Evolutionary conservation across 1,284 basidiomycete species (phyloP).

Genomic region (Boletus mariae): DNA sequence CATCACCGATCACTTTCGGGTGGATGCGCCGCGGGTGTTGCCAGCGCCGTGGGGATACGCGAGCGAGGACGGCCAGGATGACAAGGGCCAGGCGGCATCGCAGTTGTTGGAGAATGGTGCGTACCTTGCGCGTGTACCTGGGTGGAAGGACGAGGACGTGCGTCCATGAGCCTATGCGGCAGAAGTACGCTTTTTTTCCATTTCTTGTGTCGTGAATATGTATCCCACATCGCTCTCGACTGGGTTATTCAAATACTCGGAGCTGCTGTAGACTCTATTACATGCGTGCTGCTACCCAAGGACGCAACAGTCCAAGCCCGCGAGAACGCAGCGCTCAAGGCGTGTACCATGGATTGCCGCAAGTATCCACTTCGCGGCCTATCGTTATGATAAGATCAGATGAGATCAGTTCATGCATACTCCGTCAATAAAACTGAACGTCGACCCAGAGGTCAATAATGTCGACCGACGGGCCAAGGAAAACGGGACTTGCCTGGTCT

Average conservation of each 20-base stretch:
- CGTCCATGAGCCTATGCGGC: background rate
- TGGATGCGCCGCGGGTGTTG: conserved; percentile 13
- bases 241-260: background rate
- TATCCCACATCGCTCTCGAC: background rate
- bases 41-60: conserved; percentile 22
- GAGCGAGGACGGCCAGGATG: background rate
- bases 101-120: background rate
- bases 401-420: background rate
- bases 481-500: conserved; percentile 20
- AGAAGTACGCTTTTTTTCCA: background rate
- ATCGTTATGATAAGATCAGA: background rate
- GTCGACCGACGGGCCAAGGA: background rate
- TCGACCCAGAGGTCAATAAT: background rate
- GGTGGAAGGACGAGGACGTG: background rate
- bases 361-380: background rate
- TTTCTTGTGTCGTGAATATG: background rate
- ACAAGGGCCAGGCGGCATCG: background rate
- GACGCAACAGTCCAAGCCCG: background rate
- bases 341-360: background rate
- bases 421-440: conserved; percentile 23
- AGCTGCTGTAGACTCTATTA: background rate
- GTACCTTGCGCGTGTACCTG: background rate
- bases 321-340: background rate
- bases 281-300: background rate
- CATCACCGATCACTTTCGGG: conserved; percentile 20